Base-by-base conservation (phyloP, 257 asterid species). In the Linaria vulgaris region DNA sequence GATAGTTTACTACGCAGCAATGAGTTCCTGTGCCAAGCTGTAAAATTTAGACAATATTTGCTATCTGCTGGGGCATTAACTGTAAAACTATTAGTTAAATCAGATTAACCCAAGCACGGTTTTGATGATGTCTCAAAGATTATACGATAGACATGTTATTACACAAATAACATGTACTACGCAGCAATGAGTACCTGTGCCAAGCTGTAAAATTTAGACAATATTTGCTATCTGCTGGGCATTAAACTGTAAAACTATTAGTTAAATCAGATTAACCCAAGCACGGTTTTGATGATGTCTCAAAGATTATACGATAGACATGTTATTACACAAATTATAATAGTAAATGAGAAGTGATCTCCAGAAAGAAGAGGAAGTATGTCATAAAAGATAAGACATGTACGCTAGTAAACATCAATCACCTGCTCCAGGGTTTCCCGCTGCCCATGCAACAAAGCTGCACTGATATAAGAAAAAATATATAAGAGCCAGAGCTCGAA, bases 401-500 rank as follows among this genome's bases (percentile, higher is more conserved):
- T 43, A 57, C 12, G 61, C 10, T 15, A 47, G 57, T 55, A 72
- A 49, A 47, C 23, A 67, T 24, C 23, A 55, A 61, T 79, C 72
- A 89, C 99, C 97, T 83, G 96, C 78, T 85, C 97, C 70, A 94
- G 82, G 70, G 72, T 72, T 76, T 78, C 88, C 43, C 97, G 85
- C 74, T 82, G 95, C 41, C 99, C 99, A 61, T 88, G 97, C 82
- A 94, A 73, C 73, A 94, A 61, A 69, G 95, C 83, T 38, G 99
- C 94, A 67, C 99, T 94, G 79, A 30, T 72, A 59, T 31, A 78
- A 46, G 71, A 57, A 44, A 69, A 62, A 51, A 72, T 12, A 62
- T 16, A 57, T 47, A 55, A 70, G 51, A 23, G 60, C 71, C 64
- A 70, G 66, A 41, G 34, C 64, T 69, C 54, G 56, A 15, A 51